Evolutionary conservation across 768 basidiomycete genomes (phyloP), one percentile per base, ranked within the genome.

Genomic region (Suillus plorans): DNA sequence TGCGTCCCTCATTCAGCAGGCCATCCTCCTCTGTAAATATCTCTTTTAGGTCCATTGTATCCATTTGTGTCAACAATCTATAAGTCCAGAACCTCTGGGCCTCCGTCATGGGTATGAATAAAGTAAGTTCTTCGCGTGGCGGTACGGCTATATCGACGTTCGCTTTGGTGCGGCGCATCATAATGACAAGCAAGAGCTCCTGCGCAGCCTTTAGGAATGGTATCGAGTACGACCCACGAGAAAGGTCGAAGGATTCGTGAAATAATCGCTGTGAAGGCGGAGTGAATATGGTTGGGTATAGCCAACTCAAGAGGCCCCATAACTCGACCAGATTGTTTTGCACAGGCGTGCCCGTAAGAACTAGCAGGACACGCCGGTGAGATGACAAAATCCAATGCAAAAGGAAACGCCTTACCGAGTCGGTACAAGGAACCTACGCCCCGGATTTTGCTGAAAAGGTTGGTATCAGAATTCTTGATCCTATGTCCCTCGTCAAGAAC

Each of bases 331-430:
- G 72, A 66, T 89, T 85, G 67, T 89, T 89, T 69, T 91, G 90
- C 0, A 92, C 81, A 0, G 90, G 90, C 0, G 90, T 92, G 28
- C 90, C 90, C 0, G 88, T 90, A 64, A 92, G 77, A 64, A 92
- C 86, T 86, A 66, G 20, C 42, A 25, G 5, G 18, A 39, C 34
- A 20, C 37, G 18, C 14, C 9, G 14, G 49, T 16, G 41, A 63
- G 28, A 25, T 69, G 22, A 60, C 47, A 4, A 61, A 20, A 65
- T 28, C 6, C 10, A 12, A 18, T 0, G 8, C 64, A 52, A 36
- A 8, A 50, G 20, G 34, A 44, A 18, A 28, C 13, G 1, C 69
- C 77, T 13, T 60, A 85, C 85, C 85, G 41, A 91, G 75, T 52
- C 89, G 80, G 74, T 85, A 85, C 62, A 85, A 70, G 20, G 86